Evolutionary conservation across 1,139 yeast species (phyloP).

Genomic region (Saccharomyces hybrid): DNA sequence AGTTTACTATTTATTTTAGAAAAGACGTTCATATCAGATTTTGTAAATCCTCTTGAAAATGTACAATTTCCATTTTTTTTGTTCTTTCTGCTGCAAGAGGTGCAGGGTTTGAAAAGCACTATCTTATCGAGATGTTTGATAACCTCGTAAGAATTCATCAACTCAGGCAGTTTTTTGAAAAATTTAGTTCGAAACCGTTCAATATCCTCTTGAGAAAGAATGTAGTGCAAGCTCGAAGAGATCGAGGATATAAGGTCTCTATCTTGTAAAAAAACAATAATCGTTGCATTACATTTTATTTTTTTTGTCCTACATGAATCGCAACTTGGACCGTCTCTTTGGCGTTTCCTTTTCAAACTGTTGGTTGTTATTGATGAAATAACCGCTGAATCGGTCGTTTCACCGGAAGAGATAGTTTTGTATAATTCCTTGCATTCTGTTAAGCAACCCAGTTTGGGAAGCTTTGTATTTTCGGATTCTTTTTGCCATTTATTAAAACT

Average conservation of each 20-base stretch:
- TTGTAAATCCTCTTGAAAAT: conserved; percentile 29
- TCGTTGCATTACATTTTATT: conserved; percentile 68
- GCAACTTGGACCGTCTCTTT: conserved; percentile 69
- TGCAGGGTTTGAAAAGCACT: conserved; percentile 26
- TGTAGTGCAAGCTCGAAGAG: conserved; percentile 15
- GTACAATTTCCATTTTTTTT: conserved; percentile 14
- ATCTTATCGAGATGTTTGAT: conserved; percentile 30
- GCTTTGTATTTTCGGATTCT: background rate
- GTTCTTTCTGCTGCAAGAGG: conserved; percentile 17
- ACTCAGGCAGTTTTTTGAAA: conserved; percentile 9
- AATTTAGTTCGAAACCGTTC: conserved; percentile 6
- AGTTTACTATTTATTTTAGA: conserved; percentile 16
- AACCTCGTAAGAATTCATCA: conserved; percentile 1
- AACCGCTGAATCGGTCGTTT: background rate
- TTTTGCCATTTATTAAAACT: background rate
- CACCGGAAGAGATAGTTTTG: background rate
- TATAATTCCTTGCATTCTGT: background rate
- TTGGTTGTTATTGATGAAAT: background rate
- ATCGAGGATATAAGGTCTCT: conserved; percentile 14
- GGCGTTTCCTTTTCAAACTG: conserved; percentile 36
- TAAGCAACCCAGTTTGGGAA: background rate
- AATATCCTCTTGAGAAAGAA: conserved; percentile 14
- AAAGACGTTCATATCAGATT: conserved; percentile 27
- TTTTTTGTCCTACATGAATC: conserved; percentile 66
- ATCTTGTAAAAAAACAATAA: conserved; percentile 31